Evolutionary conservation across 176 grass and related monocot genomes (phyloP).

Genomic region (Oryza rufipogon): DNA sequence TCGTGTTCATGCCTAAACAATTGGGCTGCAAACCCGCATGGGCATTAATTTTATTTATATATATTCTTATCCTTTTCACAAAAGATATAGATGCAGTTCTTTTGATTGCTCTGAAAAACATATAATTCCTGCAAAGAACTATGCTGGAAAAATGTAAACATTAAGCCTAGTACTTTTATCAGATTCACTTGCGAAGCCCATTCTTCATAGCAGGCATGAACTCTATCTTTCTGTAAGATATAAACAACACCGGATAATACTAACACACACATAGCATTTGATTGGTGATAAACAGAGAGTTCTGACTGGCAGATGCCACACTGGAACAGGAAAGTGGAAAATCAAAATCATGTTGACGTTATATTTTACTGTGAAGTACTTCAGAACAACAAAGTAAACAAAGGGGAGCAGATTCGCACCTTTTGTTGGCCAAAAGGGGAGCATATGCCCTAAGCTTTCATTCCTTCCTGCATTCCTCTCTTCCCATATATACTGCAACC

Average conservation of each 20-base stretch:
- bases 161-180: not conserved
- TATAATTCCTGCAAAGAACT: not conserved
- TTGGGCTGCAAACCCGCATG: not conserved
- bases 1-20: not conserved
- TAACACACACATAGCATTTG: not conserved
- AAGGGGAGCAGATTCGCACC: too few species aligned
- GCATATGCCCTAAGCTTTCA: too few species aligned
- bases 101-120: not conserved
- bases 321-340: not conserved
- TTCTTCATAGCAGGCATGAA: not conserved
- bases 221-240: not conserved
- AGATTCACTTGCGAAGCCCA: not conserved
- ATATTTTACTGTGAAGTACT: too few species aligned
- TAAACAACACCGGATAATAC: not conserved
- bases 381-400: too few species aligned
- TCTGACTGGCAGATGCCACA: not conserved
- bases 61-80: not conserved
- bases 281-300: not conserved
- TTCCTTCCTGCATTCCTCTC: too few species aligned
- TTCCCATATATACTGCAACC: too few species aligned
- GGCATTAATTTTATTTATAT: not conserved
- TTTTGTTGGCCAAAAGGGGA: too few species aligned
- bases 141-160: not conserved
- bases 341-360: not conserved
- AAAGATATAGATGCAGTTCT: not conserved